phyloP scores from a whole-genome alignment of 352 stramenopile species.

The Pythium vanterpoolii region DNA sequence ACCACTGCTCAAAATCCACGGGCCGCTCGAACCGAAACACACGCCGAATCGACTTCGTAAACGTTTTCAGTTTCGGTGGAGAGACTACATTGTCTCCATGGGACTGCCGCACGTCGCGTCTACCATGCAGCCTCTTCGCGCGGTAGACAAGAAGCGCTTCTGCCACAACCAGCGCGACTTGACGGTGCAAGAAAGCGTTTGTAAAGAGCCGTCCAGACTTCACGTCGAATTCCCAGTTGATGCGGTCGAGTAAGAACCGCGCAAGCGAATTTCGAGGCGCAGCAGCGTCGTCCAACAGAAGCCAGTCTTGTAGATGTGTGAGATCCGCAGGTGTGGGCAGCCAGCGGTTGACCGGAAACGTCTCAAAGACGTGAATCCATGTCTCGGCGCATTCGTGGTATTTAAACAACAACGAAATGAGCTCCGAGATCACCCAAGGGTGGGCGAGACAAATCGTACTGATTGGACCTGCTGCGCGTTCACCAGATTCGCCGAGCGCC shows the following conservation, averaged over 20 bases:
- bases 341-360: slow-evolving; percentile 85
- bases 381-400: slow-evolving; percentile 78
- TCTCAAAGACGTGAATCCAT: slow-evolving; percentile 84
- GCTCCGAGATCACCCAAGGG: slow-evolving; percentile 34
- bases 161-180: slow-evolving; percentile 73
- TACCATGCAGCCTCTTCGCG: slow-evolving; percentile 32
- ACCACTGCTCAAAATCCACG: slow-evolving; percentile 83
- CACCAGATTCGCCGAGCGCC: slow-evolving; percentile 26
- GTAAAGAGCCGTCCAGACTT: slow-evolving; percentile 64
- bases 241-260: slow-evolving; percentile 73
- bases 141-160: slow-evolving; percentile 77
- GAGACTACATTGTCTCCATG: slow-evolving; percentile 11
- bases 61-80: slow-evolving; percentile 24
- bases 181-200: slow-evolving; percentile 63
- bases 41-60: slow-evolving; percentile 73
- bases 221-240: slow-evolving; percentile 85
- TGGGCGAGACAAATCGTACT: slow-evolving; percentile 36
- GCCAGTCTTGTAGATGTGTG: slow-evolving; percentile 72
- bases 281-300: slow-evolving; percentile 69
- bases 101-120: slow-evolving; percentile 6
- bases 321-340: slow-evolving; percentile 61
- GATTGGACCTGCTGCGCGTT: slow-evolving; percentile 29
- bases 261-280: slow-evolving; percentile 59
- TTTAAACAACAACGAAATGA: slow-evolving; percentile 46
- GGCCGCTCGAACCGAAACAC: slow-evolving; percentile 59